Conservation (phyloP, 192 early-diverging fungal genomes). For the Obelidium mucronatum region DNA sequence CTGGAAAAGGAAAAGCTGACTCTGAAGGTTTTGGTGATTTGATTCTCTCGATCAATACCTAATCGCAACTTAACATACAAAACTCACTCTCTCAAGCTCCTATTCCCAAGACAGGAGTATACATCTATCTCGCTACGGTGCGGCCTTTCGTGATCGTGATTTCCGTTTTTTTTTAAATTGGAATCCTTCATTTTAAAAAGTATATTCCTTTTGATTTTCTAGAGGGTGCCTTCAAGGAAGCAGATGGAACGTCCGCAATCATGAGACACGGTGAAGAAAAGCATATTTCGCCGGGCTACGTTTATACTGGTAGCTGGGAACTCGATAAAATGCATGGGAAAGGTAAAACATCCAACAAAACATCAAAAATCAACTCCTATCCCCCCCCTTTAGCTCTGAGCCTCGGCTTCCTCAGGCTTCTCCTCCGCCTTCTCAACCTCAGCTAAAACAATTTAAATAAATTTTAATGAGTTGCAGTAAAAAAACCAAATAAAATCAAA, state of each 20-base stretch:
- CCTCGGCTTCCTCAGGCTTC: slow-evolving; percentile 61
- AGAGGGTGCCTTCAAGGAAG: slow-evolving; percentile 18
- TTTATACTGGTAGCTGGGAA: slow-evolving; percentile 25
- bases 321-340: slow-evolving; percentile 36
- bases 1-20: too few species aligned
- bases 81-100: neutral
- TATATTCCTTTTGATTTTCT: too few species aligned
- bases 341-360: neutral
- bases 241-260: slow-evolving; percentile 3
- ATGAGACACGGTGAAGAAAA: slow-evolving; percentile 35
- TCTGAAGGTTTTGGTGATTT: too few species aligned
- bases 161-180: neutral
- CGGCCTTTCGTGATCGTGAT: neutral
- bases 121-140: slow-evolving; percentile 49
- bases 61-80: too few species aligned
- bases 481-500: neutral
- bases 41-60: too few species aligned
- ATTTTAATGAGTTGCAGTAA: neutral
- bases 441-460: slow-evolving; percentile 29
- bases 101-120: slow-evolving; percentile 38
- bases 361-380: neutral
- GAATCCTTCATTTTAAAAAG: neutral
- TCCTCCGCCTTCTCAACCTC: slow-evolving; percentile 65
- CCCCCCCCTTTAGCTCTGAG: slow-evolving; percentile 48
- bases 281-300: slow-evolving; percentile 19